Percentiles rank a stretch among this genome's conserved stretches.
Conservation (phyloP, 2,329 filamentous ascomycete genomes). For the Ophiocordyceps camponoti-saundersi region DNA sequence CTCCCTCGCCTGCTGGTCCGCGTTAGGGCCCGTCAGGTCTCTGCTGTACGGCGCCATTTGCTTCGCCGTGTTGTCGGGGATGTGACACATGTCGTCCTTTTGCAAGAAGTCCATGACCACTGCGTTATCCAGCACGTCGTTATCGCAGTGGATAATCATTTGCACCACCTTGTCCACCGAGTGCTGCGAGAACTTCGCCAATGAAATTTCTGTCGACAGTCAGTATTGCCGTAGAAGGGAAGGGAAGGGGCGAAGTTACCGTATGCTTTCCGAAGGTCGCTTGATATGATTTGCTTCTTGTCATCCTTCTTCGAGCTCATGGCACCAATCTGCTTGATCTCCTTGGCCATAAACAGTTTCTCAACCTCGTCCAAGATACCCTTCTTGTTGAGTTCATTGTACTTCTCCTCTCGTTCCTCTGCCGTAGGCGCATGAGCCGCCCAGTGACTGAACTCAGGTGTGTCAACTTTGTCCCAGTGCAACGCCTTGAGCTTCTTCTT, state of each 20-base stretch:
- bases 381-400: constrained; percentile 79
- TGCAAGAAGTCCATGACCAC: constrained; percentile 96
- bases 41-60: constrained; percentile 89
- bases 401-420: constrained; percentile 87
- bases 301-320: constrained; percentile 64
- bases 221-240: background rate
- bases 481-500: constrained; percentile 99
- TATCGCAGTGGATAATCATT: constrained; percentile 92
- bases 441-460: constrained; percentile 84
- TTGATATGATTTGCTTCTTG: constrained; percentile 93
- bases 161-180: constrained; percentile 72
- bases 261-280: constrained; percentile 75
- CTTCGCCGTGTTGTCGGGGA: constrained; percentile 81
- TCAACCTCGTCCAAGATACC: constrained; percentile 96
- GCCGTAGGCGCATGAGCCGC: constrained; percentile 71
- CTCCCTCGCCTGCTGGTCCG: constrained; percentile 61
- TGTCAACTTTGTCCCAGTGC: constrained; percentile 98
- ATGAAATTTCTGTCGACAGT: constrained; percentile 50
- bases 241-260: constrained; percentile 28
- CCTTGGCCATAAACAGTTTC: constrained; percentile 92
- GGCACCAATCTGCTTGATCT: constrained; percentile 73
- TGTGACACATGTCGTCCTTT: constrained; percentile 80
- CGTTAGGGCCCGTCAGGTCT: constrained; percentile 86
- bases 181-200: constrained; percentile 81
- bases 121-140: constrained; percentile 68